Conservation (phyloP, 306 rosid genomes). For the Vigna angularis region DNA sequence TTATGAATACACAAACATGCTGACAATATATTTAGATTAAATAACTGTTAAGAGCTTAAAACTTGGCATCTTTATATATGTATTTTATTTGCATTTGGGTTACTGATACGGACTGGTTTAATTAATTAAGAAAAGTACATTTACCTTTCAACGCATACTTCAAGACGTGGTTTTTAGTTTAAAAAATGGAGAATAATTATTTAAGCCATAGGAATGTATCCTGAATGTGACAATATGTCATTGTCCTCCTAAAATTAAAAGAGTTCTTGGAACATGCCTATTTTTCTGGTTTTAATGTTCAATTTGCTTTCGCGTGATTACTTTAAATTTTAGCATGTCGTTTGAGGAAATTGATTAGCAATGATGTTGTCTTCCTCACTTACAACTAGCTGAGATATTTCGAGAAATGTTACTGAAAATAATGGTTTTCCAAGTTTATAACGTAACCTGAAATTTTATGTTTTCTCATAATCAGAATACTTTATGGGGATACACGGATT, state of each 20-base stretch:
- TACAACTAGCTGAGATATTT: not conserved
- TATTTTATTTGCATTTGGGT: conserved; percentile 19
- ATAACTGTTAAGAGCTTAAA: conserved; percentile 5
- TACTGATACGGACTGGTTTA: conserved; percentile 4
- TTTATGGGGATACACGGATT: too few species aligned
- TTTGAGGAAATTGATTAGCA: not conserved
- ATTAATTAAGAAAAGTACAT: conserved; percentile 20
- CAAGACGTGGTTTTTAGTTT: not conserved
- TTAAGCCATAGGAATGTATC: not conserved
- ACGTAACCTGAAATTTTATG: not conserved
- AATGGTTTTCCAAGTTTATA: not conserved
- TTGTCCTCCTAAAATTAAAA: not conserved
- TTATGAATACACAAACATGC: too few species aligned
- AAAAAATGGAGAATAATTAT: not conserved
- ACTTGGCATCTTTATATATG: not conserved
- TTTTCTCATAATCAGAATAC: too few species aligned
- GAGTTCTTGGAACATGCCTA: not conserved
- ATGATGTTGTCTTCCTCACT: not conserved
- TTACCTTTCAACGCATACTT: conserved; percentile 8
- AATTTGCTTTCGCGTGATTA: not conserved
- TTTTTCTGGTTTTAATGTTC: not conserved
- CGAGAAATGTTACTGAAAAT: not conserved
- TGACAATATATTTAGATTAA: not conserved
- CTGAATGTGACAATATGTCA: conserved; percentile 11
- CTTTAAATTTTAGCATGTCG: not conserved